phyloP scores from a whole-genome alignment of 495 filamentous ascomycete genomes.

The Corynascus novoguineensis region DNA sequence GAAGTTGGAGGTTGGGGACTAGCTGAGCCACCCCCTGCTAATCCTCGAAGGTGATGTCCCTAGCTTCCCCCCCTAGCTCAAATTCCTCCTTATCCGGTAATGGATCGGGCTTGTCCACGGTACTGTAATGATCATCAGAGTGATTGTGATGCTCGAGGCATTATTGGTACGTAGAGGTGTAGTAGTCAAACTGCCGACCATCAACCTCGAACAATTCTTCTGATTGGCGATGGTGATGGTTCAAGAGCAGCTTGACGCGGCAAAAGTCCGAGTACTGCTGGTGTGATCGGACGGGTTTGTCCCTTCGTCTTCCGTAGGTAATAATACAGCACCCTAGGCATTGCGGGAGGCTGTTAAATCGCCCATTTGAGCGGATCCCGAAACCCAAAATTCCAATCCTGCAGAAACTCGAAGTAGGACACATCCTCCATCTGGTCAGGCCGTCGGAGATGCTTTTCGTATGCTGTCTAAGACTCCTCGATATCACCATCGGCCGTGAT shows the following conservation, averaged over 20 bases:
- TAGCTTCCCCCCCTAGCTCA: background rate
- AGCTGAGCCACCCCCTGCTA: conserved; percentile 1
- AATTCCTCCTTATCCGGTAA: background rate
- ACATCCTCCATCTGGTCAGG: background rate
- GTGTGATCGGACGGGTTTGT: background rate
- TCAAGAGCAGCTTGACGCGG: background rate
- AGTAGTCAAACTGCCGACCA: background rate
- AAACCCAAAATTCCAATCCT: background rate
- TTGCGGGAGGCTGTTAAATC: background rate
- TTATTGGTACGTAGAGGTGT: background rate
- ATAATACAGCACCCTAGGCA: background rate
- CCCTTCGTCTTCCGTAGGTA: background rate
- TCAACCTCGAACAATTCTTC: background rate
- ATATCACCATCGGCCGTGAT: background rate
- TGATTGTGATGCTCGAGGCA: background rate
- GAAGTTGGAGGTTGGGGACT: background rate
- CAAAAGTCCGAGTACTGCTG: conserved; percentile 1
- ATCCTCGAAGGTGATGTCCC: background rate
- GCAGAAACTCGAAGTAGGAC: background rate
- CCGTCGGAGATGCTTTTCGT: background rate
- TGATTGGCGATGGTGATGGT: background rate
- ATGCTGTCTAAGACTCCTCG: background rate
- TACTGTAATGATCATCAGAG: background rate
- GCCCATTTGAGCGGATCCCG: background rate
- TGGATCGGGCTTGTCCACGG: background rate